A percentile compares a stretch with the other conserved stretches of the same genome.
Evolutionary conservation across 768 basidiomycete species (phyloP).

Genomic region (Lactarius vividus): DNA sequence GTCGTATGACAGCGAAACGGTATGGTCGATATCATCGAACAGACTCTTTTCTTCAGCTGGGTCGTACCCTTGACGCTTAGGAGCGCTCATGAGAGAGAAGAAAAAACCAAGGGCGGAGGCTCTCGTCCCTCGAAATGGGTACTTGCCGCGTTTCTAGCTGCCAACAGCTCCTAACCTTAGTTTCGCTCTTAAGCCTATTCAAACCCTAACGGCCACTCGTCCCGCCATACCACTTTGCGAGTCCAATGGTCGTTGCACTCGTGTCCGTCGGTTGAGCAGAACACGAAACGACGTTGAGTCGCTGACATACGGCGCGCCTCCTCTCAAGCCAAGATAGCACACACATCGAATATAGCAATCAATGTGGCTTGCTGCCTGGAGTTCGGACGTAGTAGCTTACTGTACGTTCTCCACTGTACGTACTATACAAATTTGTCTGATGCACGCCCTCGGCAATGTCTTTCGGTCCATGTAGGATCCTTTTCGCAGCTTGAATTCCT

Average conservation of each 20-base stretch:
- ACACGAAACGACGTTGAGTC: not conserved
- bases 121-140: not conserved
- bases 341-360: not conserved
- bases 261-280: not conserved
- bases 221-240: not conserved
- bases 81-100: constrained; percentile 9
- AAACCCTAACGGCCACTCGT: not conserved
- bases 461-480: constrained; percentile 3
- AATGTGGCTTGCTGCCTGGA: not conserved
- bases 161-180: constrained; percentile 15
- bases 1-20: constrained; percentile 16
- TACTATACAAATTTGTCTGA: constrained; percentile 24
- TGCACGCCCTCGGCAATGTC: constrained; percentile 17
- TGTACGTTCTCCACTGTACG: constrained; percentile 2
- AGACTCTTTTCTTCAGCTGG: constrained; percentile 5
- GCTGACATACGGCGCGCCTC: not conserved
- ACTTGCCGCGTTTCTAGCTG: not conserved
- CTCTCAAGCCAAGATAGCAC: not conserved
- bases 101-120: not conserved
- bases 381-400: no score
- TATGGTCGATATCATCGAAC: constrained; percentile 16
- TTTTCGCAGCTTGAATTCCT: not conserved
- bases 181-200: not conserved
- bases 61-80: constrained; percentile 7
- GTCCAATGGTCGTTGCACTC: not conserved